Evolutionary conservation across 2,329 filamentous ascomycete genomes (phyloP).

Genomic region (Exophiala sp.): DNA sequence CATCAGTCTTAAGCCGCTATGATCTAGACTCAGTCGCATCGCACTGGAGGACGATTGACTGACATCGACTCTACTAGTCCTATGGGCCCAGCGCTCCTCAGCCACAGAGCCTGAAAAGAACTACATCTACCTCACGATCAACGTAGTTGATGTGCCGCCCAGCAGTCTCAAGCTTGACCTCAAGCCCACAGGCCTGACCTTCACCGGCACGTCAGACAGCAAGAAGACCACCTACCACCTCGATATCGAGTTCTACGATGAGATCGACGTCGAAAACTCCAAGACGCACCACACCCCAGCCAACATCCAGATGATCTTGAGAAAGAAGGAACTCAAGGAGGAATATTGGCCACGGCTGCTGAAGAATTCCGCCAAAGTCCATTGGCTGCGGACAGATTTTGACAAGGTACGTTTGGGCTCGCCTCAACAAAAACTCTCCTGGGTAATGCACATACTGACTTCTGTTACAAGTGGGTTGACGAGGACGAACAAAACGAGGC

Average conservation of each 20-base stretch:
- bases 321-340: constrained; percentile 93
- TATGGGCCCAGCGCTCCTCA: constrained; percentile 96
- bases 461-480: constrained; percentile 67
- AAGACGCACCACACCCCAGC: constrained; percentile 84
- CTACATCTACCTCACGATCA: constrained; percentile 89
- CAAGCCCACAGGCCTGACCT: constrained; percentile 68
- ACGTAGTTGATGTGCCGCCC: constrained; percentile 74
- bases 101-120: constrained; percentile 75
- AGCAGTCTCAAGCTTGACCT: constrained; percentile 75
- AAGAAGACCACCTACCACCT: constrained; percentile 85
- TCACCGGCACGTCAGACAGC: constrained; percentile 73
- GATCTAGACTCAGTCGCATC: too few relatives aligned
- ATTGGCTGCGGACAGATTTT: constrained; percentile 98
- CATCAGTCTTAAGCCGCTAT: too few relatives aligned
- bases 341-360: constrained; percentile 94
- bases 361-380: constrained; percentile 81
- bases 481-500: constrained; percentile 96
- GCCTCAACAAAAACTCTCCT: not conserved
- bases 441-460: constrained; percentile 1
- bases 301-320: constrained; percentile 81
- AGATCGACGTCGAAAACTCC: constrained; percentile 79
- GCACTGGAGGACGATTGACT: not conserved
- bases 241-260: constrained; percentile 78
- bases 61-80: constrained; percentile 54
- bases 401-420: constrained; percentile 63